Base-by-base conservation (phyloP, 306 rosid genomes). In the Begonia peltatifolia region DNA sequence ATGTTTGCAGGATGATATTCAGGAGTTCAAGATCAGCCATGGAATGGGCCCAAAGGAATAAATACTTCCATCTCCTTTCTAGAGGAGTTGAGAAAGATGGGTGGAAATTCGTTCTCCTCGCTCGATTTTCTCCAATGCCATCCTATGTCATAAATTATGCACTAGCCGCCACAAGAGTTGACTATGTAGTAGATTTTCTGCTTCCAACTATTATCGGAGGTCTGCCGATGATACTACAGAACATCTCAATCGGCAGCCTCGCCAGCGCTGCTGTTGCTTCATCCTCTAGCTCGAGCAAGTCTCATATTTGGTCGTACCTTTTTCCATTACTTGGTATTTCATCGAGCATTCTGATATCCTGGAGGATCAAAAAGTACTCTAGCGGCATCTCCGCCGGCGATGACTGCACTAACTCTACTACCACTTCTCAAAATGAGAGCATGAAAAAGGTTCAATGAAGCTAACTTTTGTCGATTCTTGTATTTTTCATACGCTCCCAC, bases 41-140 rank as follows among this genome's bases (percentile, higher is more conserved):
- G 74, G 92, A 76, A 36, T 78, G 88, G 99, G 95, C 83, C 38
- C 78, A 63, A 44, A 73, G 73, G 49, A 90, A 86, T 70, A 90
- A 65, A 56, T 90, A 90, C 59, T 90, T 90, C 58, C 50, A 68
- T 63, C 36, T 90, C 41, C 83, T 90, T 18, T 71, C 87, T 12
- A 78, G 65, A 71, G 99, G 99, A 71, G 99, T 90, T 18, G 92
- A 77, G 79, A 80, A 66, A 69, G 99, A 85, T 65, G 99, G 99
- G 22, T 90, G 99, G 99, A 86, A n/a, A 67, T 86, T 90, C 22
- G 99, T 86, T 53, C 82, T 90, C 42, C 95, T 90, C 20, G 99
- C 99, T 10, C 92, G 99, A 16, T 90, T 90, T 82, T 90, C 99
- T 8, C 95, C 99, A 0, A 56, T 90, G 67, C 99, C 99, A 1